Evolutionary conservation across 495 filamentous ascomycete species (phyloP), one percentile per base, ranked within the genome.

Genomic region (Glarea lozoyensis): DNA sequence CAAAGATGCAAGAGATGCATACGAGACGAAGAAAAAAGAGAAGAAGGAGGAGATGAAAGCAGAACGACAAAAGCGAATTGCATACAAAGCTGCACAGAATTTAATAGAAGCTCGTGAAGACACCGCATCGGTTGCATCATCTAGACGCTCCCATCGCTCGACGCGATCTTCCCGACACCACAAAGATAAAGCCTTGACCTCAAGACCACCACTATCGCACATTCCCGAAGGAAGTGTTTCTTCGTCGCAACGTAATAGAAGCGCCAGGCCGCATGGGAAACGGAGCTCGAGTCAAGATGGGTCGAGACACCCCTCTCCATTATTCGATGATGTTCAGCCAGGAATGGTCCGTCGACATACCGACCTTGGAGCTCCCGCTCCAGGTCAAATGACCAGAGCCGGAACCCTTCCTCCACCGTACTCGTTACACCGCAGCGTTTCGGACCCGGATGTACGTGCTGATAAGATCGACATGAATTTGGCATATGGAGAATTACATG

Each of bases 1-100:
- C 70, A 88, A 81, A 60, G 85, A 94, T 45, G 88, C 88, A 44
- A 86, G 83, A 57, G 77, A 79, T 21, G 83, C 86, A 34, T 95
- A 95, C 59, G 72, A 76, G 33, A 85, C 92, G 54, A 77, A 80
- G 54, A 92, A 90, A 57, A 73, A 76, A 33, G 86, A 93, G 54
- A 77, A 80, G 54, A 92, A 90, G 57, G 79, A 84, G 9, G 78
- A 85, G 49, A 69, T 88, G 49, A 73, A 77, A 56, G 77, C 82
- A 10, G 73, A 79, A 37, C 67, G 76, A 12, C 73, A 78, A 50
- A 68, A 70, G 37, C 67, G 72, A 47, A 64, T 71, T 25, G 49
- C 67, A 31, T 37, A 57, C 21, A 58, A 45, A 36, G 37, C 43
- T 22, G 48, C 48, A 1, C 54, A 47, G 15, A 51, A 44, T 38